A percentile compares a stretch with the other conserved stretches of the same genome.
These are phyloP conservation scores for Leccinum incarnatum DNA, from an alignment of 768 basidiomycete species.

Conservation along the genomic window DNA sequence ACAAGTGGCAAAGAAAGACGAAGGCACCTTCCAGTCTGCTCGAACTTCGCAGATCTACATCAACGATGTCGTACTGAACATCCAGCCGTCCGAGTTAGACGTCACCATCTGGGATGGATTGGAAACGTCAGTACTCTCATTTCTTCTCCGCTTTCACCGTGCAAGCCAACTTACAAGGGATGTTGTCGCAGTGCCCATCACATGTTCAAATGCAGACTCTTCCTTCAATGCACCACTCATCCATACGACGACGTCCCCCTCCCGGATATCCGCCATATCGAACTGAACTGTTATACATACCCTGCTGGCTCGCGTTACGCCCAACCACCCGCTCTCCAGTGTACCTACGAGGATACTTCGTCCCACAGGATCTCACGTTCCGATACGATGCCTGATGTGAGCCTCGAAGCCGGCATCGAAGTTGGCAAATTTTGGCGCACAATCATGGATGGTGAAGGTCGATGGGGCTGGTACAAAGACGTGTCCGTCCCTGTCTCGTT, in stretches of 20 bases:
- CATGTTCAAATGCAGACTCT: constrained; percentile 24
- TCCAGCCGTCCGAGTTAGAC: constrained; percentile 11
- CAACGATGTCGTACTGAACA: constrained; percentile 16
- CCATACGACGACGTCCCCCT: constrained; percentile 7
- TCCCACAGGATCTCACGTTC: not conserved
- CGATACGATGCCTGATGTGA: not conserved
- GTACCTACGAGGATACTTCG: constrained; percentile 16
- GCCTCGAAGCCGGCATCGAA: constrained; percentile 18
- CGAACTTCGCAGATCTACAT: not conserved
- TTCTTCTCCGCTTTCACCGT: not conserved
- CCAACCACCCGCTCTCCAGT: constrained; percentile 7
- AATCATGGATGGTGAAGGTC: constrained; percentile 12
- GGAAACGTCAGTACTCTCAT: constrained; percentile 15
- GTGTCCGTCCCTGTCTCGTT: constrained; percentile 50
- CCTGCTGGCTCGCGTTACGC: constrained; percentile 5
- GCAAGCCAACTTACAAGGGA: not conserved
- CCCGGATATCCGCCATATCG: constrained; percentile 15
- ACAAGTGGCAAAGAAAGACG: not conserved
- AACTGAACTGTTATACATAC: constrained; percentile 22
- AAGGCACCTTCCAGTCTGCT: not conserved
- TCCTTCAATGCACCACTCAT: constrained; percentile 17
- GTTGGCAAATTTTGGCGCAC: constrained; percentile 23
- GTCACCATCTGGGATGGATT: constrained; percentile 28
- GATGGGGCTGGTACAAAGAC: constrained; percentile 34
- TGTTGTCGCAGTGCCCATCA: constrained; percentile 14